Percentiles rank a stretch among this genome's conserved stretches.
phyloP scores from a whole-genome alignment of 2,329 filamentous ascomycete genomes.

The Xylariaceae sp. region DNA sequence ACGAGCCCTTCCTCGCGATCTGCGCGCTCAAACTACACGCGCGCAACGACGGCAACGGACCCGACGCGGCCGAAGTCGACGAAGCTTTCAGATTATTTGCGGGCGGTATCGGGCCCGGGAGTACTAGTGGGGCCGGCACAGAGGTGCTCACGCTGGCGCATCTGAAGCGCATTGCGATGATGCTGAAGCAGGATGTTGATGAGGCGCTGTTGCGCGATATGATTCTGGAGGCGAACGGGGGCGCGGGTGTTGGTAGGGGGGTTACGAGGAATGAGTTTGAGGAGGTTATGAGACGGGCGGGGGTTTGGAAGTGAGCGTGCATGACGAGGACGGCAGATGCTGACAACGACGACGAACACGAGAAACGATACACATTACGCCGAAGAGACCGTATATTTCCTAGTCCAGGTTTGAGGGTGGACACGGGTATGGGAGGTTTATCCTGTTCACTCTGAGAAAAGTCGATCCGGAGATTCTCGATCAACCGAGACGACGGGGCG shows the following conservation, averaged over 20 bases:
- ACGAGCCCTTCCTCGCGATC: constrained; percentile 78
- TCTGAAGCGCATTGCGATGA: constrained; percentile 70
- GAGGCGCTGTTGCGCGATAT: constrained; percentile 87
- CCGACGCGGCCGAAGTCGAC: constrained; percentile 63
- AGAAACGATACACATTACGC: background rate
- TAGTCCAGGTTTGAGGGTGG: too few species aligned
- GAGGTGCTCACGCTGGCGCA: constrained; percentile 72
- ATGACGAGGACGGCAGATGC: too few species aligned
- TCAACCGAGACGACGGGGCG: too few species aligned
- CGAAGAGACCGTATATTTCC: too few species aligned
- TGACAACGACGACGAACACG: background rate
- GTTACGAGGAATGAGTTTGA: constrained; percentile 79
- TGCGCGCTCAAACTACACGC: constrained; percentile 79
- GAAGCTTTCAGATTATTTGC: constrained; percentile 81
- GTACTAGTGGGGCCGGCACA: background rate
- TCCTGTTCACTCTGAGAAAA: too few species aligned
- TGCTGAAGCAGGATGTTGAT: constrained; percentile 76
- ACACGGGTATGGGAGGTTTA: too few species aligned
- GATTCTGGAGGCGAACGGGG: constrained; percentile 89
- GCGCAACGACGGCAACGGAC: constrained; percentile 46
- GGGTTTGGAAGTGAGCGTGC: constrained; percentile 65
- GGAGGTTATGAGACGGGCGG: constrained; percentile 76
- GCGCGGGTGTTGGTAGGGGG: constrained; percentile 62
- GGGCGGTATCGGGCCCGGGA: constrained; percentile 22
- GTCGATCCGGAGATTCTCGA: too few species aligned